Evolutionary conservation across 1,284 basidiomycete species (phyloP).

Genomic region (Coniferiporia sulphurascens): DNA sequence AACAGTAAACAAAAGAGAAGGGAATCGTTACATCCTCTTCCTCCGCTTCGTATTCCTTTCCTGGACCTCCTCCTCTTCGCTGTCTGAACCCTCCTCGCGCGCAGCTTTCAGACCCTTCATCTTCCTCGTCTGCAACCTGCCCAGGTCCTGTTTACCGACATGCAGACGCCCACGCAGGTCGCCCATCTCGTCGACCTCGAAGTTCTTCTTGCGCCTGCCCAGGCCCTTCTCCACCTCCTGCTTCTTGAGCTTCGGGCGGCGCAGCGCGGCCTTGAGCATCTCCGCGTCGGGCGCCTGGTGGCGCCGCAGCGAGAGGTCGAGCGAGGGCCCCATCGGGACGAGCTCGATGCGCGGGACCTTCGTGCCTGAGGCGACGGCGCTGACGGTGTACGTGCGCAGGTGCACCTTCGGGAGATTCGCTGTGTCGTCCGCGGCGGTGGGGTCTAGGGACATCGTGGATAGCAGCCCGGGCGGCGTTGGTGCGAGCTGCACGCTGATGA

Average conservation of each 20-base stretch:
- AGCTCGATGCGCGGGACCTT: constrained; percentile 80
- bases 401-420: constrained; percentile 74
- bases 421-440: constrained; percentile 32
- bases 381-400: constrained; percentile 82
- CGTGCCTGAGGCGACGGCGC: constrained; percentile 71
- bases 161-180: constrained; percentile 91
- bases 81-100: constrained; percentile 27
- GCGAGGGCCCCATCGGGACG: constrained; percentile 85
- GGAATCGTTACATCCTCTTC: background rate
- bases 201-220: constrained; percentile 92
- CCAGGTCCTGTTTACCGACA: constrained; percentile 85
- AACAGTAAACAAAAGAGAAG: background rate
- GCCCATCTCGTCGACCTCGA: constrained; percentile 98
- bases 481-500: constrained; percentile 81
- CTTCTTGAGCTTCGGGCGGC: constrained; percentile 83
- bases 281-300: constrained; percentile 74
- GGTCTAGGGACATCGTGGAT: constrained; percentile 29
- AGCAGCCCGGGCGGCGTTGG: constrained; percentile 56
- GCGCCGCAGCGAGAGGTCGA: constrained; percentile 81
- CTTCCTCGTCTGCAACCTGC: constrained; percentile 82
- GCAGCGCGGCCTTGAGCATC: constrained; percentile 77
- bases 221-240: constrained; percentile 79
- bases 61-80: constrained; percentile 18
- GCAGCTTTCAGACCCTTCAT: constrained; percentile 82
- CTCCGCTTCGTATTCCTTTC: constrained; percentile 7